Conservation (phyloP, 208 protist species). For the Naegleria gruberi region DNA sequence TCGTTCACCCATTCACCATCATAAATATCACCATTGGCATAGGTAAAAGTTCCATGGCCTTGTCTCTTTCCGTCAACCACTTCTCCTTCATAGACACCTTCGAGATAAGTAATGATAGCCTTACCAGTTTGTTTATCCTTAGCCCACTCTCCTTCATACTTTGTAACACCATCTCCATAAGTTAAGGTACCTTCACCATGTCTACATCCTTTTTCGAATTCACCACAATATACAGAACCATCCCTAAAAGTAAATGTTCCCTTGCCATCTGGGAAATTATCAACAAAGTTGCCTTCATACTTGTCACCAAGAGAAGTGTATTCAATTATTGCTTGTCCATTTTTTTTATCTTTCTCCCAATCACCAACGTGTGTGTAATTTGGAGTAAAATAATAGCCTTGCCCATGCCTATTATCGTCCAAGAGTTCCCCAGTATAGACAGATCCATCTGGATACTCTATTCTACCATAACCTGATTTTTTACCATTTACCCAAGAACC, state of each 20-base stretch:
- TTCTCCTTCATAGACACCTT: conserved; percentile 51
- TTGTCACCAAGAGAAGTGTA: conserved; percentile 49
- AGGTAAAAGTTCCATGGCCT: conserved; percentile 55
- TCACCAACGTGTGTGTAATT: conserved; percentile 58
- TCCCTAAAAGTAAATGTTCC: conserved; percentile 51
- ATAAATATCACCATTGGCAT: conserved; percentile 61
- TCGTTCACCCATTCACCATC: conserved; percentile 65
- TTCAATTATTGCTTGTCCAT: conserved; percentile 52
- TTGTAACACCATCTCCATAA: conserved; percentile 44
- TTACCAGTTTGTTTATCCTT: neutral
- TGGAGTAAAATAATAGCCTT: conserved; percentile 14
- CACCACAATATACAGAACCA: conserved; percentile 46
- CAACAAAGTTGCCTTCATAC: conserved; percentile 60
- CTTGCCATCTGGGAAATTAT: conserved; percentile 60
- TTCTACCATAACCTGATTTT: neutral
- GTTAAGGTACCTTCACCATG: conserved; percentile 58
- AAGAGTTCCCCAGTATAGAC: neutral
- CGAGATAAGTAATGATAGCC: neutral
- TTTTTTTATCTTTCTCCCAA: conserved; percentile 63
- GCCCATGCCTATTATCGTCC: conserved; percentile 20
- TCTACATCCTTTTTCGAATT: conserved; percentile 23
- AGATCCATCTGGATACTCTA: neutral
- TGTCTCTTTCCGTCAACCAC: conserved; percentile 57
- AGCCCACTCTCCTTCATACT: neutral
- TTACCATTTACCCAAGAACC: neutral